Conservation (phyloP, 176 grass and related monocot genomes). For the Panicum miliaceum region DNA sequence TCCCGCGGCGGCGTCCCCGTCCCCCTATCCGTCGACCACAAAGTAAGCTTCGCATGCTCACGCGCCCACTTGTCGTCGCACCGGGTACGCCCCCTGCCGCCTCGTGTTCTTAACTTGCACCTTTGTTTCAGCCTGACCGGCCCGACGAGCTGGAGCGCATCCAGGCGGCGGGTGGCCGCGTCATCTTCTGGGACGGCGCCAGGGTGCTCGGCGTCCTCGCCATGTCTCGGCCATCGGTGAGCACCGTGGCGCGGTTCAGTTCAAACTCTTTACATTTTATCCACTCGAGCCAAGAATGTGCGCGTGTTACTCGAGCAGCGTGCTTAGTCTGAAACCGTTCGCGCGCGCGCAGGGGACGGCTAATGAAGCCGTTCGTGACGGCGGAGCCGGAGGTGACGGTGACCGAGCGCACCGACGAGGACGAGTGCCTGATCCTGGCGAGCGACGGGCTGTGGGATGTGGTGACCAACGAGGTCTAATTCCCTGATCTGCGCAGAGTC, state of each 20-base stretch:
- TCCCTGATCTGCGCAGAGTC: not conserved
- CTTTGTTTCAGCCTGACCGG: slow-evolving; percentile 58
- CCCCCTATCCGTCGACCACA: slow-evolving; percentile 69
- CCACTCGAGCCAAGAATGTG: not conserved
- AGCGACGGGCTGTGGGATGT: slow-evolving; percentile 82
- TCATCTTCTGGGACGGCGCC: slow-evolving; percentile 74
- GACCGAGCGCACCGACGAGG: slow-evolving; percentile 44
- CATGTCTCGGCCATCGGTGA: slow-evolving; percentile 82
- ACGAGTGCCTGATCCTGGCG: slow-evolving; percentile 72
- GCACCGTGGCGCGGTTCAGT: not conserved
- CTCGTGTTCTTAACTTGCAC: not conserved
- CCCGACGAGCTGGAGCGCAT: slow-evolving; percentile 71
- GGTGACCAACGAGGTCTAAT: slow-evolving; percentile 51
- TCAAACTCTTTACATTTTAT: not conserved
- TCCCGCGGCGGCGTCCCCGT: slow-evolving; percentile 57
- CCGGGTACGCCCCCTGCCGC: not conserved
- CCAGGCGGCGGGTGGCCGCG: slow-evolving; percentile 55
- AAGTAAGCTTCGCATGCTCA: slow-evolving; percentile 32
- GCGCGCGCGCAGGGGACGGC: slow-evolving; percentile 56
- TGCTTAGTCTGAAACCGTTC: not conserved
- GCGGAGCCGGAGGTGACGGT: slow-evolving; percentile 70
- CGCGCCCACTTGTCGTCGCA: too few species aligned
- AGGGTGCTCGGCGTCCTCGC: slow-evolving; percentile 79
- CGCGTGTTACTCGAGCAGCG: not conserved
- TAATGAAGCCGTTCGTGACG: slow-evolving; percentile 81